These are phyloP conservation scores for Xylaria polymorpha DNA, from an alignment of 2,329 filamentous ascomycete genomes.

Conservation along the genomic window DNA sequence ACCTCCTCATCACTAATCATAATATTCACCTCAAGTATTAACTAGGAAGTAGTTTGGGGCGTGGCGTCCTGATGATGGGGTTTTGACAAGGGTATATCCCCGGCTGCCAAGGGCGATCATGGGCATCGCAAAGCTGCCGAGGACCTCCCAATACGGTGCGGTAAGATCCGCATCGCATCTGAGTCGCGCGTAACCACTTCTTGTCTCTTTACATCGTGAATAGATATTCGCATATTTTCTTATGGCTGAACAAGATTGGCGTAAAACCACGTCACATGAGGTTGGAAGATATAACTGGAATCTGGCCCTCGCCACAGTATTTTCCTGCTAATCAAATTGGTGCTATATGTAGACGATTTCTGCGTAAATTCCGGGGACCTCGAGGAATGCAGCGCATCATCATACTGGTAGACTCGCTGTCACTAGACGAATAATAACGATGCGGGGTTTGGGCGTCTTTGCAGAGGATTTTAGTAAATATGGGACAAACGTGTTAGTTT, in stretches of 20 bases:
- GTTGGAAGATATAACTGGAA: not conserved
- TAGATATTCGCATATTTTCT: not conserved
- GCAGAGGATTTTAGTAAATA: not conserved
- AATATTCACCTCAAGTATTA: conserved; percentile 22
- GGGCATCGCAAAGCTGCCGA: conserved; percentile 33
- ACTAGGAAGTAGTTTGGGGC: conserved; percentile 23
- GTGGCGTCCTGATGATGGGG: conserved; percentile 29
- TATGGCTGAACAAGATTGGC: too few relatives aligned
- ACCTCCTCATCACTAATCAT: conserved; percentile 30
- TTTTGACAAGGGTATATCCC: conserved; percentile 38
- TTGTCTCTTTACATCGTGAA: conserved; percentile 2
- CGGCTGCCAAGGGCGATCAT: conserved; percentile 48
- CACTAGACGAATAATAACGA: not conserved
- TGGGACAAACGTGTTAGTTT: not conserved
- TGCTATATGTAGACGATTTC: not conserved
- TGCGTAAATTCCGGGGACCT: not conserved
- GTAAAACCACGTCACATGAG: not conserved
- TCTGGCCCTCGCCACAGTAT: not conserved
- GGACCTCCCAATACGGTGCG: conserved; percentile 21
- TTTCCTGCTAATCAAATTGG: not conserved
- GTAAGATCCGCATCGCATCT: conserved; percentile 35
- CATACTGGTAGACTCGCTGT: not conserved
- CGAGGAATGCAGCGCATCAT: not conserved
- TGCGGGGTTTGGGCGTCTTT: not conserved
- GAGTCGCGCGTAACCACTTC: conserved; percentile 20